Percentiles rank a stretch among this genome's conserved stretches.
These are phyloP conservation scores for Solanum clarkiae DNA, from an alignment of 257 asterid species.

Conservation along the genomic window DNA sequence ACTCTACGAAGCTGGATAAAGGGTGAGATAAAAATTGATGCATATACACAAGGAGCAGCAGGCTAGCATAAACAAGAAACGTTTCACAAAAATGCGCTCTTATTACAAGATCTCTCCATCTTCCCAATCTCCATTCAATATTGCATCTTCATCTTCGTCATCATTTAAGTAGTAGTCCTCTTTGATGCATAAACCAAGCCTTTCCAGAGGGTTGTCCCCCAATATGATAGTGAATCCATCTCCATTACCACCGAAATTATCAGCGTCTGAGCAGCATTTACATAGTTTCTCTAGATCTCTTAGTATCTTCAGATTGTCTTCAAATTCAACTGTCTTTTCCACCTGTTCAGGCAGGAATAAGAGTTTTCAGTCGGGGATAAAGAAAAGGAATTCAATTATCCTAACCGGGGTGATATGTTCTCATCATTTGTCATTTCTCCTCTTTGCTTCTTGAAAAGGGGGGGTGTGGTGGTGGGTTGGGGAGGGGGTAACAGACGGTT, in stretches of 20 bases:
- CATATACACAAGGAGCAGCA: neutral
- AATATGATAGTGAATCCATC: neutral
- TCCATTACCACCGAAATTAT: neutral
- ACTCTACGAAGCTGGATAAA: neutral
- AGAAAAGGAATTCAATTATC: neutral
- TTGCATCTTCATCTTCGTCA: constrained; percentile 19
- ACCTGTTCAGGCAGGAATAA: constrained; percentile 18
- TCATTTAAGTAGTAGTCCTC: constrained; percentile 16
- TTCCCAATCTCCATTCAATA: constrained; percentile 22
- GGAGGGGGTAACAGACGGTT: too few species aligned
- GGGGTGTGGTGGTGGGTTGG: too few species aligned
- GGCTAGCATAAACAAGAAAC: neutral
- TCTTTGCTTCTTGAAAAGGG: neutral
- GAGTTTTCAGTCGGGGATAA: neutral
- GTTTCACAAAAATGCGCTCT: neutral
- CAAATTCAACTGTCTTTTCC: constrained; percentile 29
- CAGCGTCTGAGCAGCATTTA: constrained; percentile 10
- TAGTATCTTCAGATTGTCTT: constrained; percentile 20
- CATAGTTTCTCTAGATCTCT: constrained; percentile 38
- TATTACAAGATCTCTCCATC: constrained; percentile 49
- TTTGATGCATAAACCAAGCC: constrained; percentile 43
- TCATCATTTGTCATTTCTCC: neutral
- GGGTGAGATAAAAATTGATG: neutral
- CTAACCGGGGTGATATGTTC: neutral
- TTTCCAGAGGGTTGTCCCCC: constrained; percentile 23